Base-by-base conservation (phyloP, 164 flowering plant species). In the Vitis cinerea region DNA sequence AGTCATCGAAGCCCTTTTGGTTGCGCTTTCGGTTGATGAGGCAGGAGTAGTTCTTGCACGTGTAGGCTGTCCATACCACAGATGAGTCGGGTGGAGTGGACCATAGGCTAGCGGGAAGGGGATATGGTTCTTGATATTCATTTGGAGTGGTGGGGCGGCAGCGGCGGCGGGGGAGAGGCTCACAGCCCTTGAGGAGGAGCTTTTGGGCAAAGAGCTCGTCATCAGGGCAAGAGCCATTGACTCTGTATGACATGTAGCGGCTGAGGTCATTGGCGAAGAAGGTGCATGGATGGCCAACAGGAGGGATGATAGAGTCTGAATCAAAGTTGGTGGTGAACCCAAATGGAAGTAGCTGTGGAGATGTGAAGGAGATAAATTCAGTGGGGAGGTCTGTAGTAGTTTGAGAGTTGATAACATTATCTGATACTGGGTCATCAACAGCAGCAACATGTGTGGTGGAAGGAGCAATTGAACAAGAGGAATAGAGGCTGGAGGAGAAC, bases 91-190 rank as follows among this genome's bases (percentile, higher is more conserved):
- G 48, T 1, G 92, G 94, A 1, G 83, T 86, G 16, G 84, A 48
- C 95, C 90, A 90, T 4, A 81, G 69, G 69, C 85, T 75, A 1
- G 17, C 51, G 0, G 89, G 88, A 12, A 84, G 63, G 8, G 90
- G 92, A 67, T 56, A 61, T 2, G 90, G 95, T 8, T 86, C 87
- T 17, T 62, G 75, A 61, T 70, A 80, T 16, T 71, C 9, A 1
- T 68, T 52, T 0, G 82, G 73, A 1, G 87, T 72, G 0, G 75
- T 74, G 1, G 88, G 78, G 49, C 77, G 88, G 79, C 94, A 90
- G 9, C 94, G 84, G 37, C 91, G 83, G 61, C 91, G 82, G 1
- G 94, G 94, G 17, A 89, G 90, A 0, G 94, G 94, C 75, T 90
- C 90, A 64, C 94, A 90, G 61, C 92, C 94, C 53, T 73, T 77